phyloP scores from a whole-genome alignment of 1,139 yeast species.

The Saccharomyces hybrid region DNA sequence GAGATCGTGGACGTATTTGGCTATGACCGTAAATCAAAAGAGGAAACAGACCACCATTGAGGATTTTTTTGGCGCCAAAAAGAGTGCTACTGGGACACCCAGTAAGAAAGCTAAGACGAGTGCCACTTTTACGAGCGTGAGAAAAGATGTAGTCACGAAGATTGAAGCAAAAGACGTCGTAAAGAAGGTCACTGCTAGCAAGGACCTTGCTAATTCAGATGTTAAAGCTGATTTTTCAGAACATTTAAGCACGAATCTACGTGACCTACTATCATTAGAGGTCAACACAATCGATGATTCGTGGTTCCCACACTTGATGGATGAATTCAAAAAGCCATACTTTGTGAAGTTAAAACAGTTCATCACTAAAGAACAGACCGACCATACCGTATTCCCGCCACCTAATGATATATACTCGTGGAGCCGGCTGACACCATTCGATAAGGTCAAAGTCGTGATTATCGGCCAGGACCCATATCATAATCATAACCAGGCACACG shows the following conservation, averaged over 20 bases:
- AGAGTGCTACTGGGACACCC: background rate
- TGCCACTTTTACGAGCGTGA: background rate
- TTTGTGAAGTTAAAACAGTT: conserved; percentile 58
- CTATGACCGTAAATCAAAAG: conserved; percentile 10
- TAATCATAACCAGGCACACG: conserved; percentile 89
- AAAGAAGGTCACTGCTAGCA: background rate
- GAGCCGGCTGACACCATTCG: conserved; percentile 80
- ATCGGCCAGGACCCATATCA: conserved; percentile 98
- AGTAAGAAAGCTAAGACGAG: background rate
- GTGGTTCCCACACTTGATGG: conserved; percentile 66
- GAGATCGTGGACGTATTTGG: background rate
- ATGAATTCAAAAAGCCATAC: conserved; percentile 78
- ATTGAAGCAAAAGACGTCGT: background rate
- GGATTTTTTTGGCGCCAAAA: conserved; percentile 13
- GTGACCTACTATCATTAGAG: conserved; percentile 56
- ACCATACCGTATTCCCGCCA: conserved; percentile 61
- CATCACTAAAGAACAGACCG: conserved; percentile 18
- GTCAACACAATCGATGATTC: conserved; percentile 60
- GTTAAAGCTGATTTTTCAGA: conserved; percentile 40
- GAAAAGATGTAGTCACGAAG: conserved; percentile 3
- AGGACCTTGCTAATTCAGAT: background rate
- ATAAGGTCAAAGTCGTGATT: conserved; percentile 64
- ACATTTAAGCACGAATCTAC: conserved; percentile 46
- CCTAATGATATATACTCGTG: conserved; percentile 76
- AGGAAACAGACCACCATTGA: conserved; percentile 16